Base-by-base conservation (phyloP, 805 yeast genomes). In the Helenozyma rhizophorensis region DNA sequence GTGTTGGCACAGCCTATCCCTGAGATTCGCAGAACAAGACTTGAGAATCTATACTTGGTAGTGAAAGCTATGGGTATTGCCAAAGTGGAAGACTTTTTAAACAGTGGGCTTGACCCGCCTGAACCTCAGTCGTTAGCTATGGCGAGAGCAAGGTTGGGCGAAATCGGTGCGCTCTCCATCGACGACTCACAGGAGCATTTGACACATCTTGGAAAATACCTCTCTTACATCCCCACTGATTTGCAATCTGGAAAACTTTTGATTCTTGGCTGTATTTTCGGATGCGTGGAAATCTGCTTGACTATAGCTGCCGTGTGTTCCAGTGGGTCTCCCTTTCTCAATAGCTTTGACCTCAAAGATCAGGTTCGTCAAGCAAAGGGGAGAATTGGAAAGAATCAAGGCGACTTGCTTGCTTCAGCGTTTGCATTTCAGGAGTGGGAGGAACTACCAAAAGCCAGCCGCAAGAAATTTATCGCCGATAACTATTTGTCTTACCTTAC, bases 11-110 rank as follows among this genome's bases (percentile, higher is more conserved):
- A 81, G 44, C 95, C 96, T 1, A 68, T 83, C 12, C 97, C 98
- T 0, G 98, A 90, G 53, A 90, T 90, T 33, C 77, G 78, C 42
- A 68, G 97, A 38, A 79, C 93, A 1, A 78, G 93, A 21, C 58
- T 90, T 21, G 96, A 89, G 45, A 85, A 85, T 22, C 64, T 90
- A 25, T 89, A 85, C 49, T 63, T 90, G 27, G 77, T 80, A 28
- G 95, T 89, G 11, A 88, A 88, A 54, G 72, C 96, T 0, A 87
- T 93, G 93, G 95, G 95, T 0, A 72, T 90, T 17, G 62, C 66
- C 3, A 70, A 83, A 43, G 96, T 88, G 0, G 69, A 68, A 36
- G 70, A 64, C 14, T 93, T 90, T 49, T 66, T 90, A 41, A 63
- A 72, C 11, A 68, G 71, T 21, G 96, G 96, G 1, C 58, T 93